These are phyloP conservation scores for Penicillium flavigenum DNA, from an alignment of 495 filamentous ascomycete genomes.

Conservation along the genomic window DNA sequence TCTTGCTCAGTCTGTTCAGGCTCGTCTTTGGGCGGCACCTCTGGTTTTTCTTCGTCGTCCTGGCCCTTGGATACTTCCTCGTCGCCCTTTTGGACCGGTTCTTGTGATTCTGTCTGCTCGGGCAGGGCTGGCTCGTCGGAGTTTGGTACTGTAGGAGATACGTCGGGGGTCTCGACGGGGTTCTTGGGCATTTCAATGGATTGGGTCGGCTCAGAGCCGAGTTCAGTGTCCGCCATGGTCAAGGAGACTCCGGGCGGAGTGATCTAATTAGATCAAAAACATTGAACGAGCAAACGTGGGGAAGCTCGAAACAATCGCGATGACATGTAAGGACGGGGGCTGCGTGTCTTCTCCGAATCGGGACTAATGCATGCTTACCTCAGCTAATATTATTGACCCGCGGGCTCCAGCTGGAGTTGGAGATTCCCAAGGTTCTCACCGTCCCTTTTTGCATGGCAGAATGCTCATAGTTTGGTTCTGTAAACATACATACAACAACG, in stretches of 20 bases:
- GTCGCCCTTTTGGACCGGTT: conserved; percentile 27
- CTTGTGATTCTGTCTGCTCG: conserved; percentile 32
- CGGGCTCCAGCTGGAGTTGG: no score
- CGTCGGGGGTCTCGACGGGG: conserved; percentile 34
- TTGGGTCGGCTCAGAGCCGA: conserved; percentile 39
- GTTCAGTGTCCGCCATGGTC: conserved; percentile 49
- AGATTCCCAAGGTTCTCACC: not conserved
- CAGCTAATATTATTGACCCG: not conserved
- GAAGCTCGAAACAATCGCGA: conserved; percentile 4
- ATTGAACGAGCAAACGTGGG: conserved; percentile 33
- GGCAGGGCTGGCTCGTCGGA: conserved; percentile 36
- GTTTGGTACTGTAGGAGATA: conserved; percentile 29
- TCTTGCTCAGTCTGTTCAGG: conserved; percentile 12
- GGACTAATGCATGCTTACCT: conserved; percentile 22
- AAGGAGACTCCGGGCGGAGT: conserved; percentile 41
- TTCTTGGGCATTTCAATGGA: conserved; percentile 32
- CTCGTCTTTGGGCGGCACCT: conserved; percentile 29
- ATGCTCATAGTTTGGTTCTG: not conserved
- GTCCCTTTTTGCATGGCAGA: not conserved
- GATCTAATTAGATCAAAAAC: conserved; percentile 30
- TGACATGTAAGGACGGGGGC: conserved; percentile 16
- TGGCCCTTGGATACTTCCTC: conserved; percentile 11
- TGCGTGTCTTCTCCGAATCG: conserved; percentile 32
- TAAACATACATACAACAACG: not conserved
- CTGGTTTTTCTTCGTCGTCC: conserved; percentile 21